phyloP scores from a whole-genome alignment of 805 yeast species.

The Metschnikowia continentalis region DNA sequence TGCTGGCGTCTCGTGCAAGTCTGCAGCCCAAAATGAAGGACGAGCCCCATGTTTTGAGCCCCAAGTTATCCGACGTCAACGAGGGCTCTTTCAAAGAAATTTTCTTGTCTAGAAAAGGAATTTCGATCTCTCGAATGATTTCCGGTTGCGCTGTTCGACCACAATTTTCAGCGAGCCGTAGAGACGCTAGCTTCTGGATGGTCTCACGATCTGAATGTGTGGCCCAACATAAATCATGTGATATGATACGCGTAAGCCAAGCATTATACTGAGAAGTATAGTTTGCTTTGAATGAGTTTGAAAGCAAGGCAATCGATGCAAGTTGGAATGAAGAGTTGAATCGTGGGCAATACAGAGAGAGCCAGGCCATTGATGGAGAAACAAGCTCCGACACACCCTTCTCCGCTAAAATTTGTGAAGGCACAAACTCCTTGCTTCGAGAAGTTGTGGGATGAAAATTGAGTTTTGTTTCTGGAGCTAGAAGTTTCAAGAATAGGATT shows the following conservation, averaged over 20 bases:
- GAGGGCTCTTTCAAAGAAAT: conserved; percentile 71
- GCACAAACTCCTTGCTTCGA: conserved; percentile 7
- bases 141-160: conserved; percentile 83
- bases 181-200: conserved; percentile 55
- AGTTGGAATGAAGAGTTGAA: conserved; percentile 21
- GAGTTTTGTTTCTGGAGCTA: conserved; percentile 46
- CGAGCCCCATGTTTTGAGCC: conserved; percentile 96
- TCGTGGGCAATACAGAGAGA: conserved; percentile 31
- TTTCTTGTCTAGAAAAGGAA: conserved; percentile 12
- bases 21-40: conserved; percentile 64
- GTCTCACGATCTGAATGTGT: conserved; percentile 29
- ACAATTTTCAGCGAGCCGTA: conserved; percentile 71
- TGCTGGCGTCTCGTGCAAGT: conserved; percentile 25
- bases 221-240: conserved; percentile 49
- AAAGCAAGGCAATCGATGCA: conserved; percentile 24
- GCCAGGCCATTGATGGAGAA: conserved; percentile 41
- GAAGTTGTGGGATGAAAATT: conserved; percentile 40
- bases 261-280: conserved; percentile 38
- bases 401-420: conserved; percentile 24
- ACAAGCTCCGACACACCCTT: conserved; percentile 31
- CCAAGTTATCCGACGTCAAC: conserved; percentile 79
- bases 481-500: conserved; percentile 40
- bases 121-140: conserved; percentile 52
- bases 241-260: conserved; percentile 46
- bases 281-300: conserved; percentile 24